These are phyloP conservation scores for Rhododendron henanense DNA, from an alignment of 148 eudicot genomes.

Conservation along the genomic window DNA sequence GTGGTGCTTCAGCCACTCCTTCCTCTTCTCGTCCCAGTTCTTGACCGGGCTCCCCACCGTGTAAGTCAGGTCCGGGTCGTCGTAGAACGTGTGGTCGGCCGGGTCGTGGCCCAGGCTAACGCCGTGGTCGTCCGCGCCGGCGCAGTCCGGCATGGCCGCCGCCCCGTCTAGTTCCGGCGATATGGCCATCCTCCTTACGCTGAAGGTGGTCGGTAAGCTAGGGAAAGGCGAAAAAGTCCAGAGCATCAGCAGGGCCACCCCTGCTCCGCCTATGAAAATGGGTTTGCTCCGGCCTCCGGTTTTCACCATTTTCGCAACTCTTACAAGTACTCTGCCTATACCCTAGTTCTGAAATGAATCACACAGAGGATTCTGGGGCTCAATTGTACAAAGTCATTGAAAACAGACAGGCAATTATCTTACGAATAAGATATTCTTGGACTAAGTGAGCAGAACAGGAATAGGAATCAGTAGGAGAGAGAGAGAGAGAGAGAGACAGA, in stretches of 20 bases:
- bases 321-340: background rate
- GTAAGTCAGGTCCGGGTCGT: conserved; percentile 19
- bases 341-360: background rate
- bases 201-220: background rate
- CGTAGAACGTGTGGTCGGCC: background rate
- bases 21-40: conserved; percentile 33
- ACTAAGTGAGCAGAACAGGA: no score
- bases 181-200: background rate
- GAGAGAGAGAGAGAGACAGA: no score
- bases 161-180: background rate
- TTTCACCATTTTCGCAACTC: background rate
- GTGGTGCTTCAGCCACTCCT: conserved; percentile 26
- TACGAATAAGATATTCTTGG: no score
- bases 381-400: background rate
- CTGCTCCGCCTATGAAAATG: background rate
- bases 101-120: background rate
- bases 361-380: background rate
- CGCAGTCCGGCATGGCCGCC: background rate
- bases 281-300: background rate
- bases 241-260: background rate
- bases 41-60: conserved; percentile 17
- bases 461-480: no score
- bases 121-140: background rate
- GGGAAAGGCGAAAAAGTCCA: background rate
- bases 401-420: background rate